Percentiles rank a stretch among this genome's conserved stretches.
phyloP scores from a whole-genome alignment of 1,139 yeast species.

The Eremothecium coryli region DNA sequence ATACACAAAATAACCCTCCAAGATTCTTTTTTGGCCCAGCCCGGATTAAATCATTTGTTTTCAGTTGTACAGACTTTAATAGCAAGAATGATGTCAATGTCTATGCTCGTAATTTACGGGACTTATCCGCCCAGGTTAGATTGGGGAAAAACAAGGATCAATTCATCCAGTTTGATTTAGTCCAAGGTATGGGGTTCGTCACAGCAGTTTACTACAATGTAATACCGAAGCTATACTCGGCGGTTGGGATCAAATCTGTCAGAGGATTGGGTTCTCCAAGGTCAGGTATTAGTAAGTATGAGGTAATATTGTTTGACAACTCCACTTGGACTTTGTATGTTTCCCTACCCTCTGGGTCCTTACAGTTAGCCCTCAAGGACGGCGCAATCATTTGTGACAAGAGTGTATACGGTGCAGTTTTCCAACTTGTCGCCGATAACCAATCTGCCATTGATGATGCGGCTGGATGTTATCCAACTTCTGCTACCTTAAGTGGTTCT shows the following conservation, averaged over 20 bases:
- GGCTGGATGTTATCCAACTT: conserved; percentile 42
- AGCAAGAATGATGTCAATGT: conserved; percentile 17
- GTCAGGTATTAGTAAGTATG: conserved; percentile 36
- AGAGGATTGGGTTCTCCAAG: conserved; percentile 26
- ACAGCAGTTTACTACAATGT: conserved; percentile 52
- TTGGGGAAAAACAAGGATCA: conserved; percentile 20
- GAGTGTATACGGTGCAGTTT: conserved; percentile 30
- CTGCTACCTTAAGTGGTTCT: conserved; percentile 28
- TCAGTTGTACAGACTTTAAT: conserved; percentile 30
- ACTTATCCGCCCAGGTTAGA: conserved; percentile 27
- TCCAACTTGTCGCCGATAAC: conserved; percentile 28
- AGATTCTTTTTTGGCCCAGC: conserved; percentile 31
- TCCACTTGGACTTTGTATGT: conserved; percentile 43
- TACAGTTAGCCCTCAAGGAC: conserved; percentile 38
- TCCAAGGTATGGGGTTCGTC: conserved; percentile 66
- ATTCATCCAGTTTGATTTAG: conserved; percentile 32
- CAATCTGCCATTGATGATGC: conserved; percentile 42
- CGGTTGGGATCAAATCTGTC: conserved; percentile 54
- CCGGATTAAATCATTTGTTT: conserved; percentile 31
- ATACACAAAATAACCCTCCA: conserved; percentile 39
- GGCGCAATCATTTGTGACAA: conserved; percentile 41
- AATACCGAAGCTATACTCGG: conserved; percentile 46
- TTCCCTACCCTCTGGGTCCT: conserved; percentile 32
- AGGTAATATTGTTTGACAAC: conserved; percentile 33
- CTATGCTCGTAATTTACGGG: conserved; percentile 26